Conservation (phyloP, 768 basidiomycete species). For the Lentinus brumalis region DNA sequence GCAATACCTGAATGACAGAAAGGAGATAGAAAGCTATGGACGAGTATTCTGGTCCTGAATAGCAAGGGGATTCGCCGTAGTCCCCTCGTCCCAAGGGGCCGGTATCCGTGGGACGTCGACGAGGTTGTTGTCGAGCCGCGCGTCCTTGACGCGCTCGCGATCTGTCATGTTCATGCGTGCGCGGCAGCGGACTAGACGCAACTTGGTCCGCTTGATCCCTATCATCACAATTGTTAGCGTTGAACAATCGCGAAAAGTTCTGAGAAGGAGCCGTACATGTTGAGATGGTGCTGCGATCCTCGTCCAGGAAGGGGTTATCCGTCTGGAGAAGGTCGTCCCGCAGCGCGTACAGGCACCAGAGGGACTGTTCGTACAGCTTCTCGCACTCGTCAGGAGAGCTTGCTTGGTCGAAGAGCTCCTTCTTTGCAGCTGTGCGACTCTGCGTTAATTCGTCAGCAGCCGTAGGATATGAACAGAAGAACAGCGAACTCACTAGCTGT, state of each 20-base stretch:
- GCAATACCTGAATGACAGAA: too few relatives aligned
- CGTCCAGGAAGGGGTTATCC: conserved; percentile 83
- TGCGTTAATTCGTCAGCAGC: conserved; percentile 33
- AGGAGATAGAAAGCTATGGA: too few relatives aligned
- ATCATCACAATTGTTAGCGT: not conserved
- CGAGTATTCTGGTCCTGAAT: too few relatives aligned
- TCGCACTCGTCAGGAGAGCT: conserved; percentile 82
- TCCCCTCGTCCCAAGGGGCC: conserved; percentile 48
- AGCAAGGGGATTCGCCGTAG: too few relatives aligned
- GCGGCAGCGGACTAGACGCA: conserved; percentile 77
- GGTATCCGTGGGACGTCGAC: conserved; percentile 71
- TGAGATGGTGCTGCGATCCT: conserved; percentile 76
- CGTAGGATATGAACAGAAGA: not conserved
- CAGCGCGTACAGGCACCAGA: conserved; percentile 92
- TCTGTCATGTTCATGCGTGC: conserved; percentile 78
- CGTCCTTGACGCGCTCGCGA: conserved; percentile 72
- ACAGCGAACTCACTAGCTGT: conserved; percentile 60
- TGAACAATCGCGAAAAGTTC: conserved; percentile 5
- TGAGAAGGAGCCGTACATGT: conserved; percentile 54
- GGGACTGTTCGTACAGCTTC: conserved; percentile 90
- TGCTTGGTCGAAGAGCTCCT: conserved; percentile 84
- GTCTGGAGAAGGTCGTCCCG: conserved; percentile 85
- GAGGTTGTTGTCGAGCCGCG: conserved; percentile 77
- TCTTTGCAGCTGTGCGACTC: conserved; percentile 91
- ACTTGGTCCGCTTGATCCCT: conserved; percentile 88